Evolutionary conservation across 2,329 filamentous ascomycete genomes (phyloP).

Genomic region (Fusarium dimerum): DNA sequence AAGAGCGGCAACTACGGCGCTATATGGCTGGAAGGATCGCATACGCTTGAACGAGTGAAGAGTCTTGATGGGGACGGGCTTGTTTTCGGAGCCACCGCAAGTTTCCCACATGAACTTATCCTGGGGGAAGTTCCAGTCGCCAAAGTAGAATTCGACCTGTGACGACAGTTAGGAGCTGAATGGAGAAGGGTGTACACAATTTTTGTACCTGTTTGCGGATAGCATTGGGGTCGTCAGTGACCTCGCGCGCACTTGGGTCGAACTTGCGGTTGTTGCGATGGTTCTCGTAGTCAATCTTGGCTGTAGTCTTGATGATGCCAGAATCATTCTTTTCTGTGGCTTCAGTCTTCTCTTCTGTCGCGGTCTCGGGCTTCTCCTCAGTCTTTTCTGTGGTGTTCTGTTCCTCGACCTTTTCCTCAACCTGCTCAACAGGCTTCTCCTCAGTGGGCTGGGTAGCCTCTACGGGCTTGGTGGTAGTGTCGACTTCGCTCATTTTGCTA

Average conservation of each 20-base stretch:
- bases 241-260: slow-evolving; percentile 65
- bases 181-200: neutral
- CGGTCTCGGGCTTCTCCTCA: slow-evolving; percentile 29
- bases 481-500: slow-evolving; percentile 41
- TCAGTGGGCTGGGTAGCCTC: slow-evolving; percentile 36
- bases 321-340: slow-evolving; percentile 23
- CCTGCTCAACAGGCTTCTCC: slow-evolving; percentile 24
- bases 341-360: slow-evolving; percentile 24
- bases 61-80: slow-evolving; percentile 74
- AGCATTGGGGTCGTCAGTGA: slow-evolving; percentile 74
- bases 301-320: slow-evolving; percentile 47
- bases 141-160: slow-evolving; percentile 95
- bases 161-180: slow-evolving; percentile 5
- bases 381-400: slow-evolving; percentile 27
- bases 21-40: slow-evolving; percentile 89
- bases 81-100: slow-evolving; percentile 78
- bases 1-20: slow-evolving; percentile 78
- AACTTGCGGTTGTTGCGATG: slow-evolving; percentile 66
- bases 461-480: slow-evolving; percentile 41
- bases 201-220: slow-evolving; percentile 77
- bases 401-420: slow-evolving; percentile 25
- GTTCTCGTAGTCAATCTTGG: slow-evolving; percentile 40
- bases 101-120: slow-evolving; percentile 85
- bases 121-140: slow-evolving; percentile 82
- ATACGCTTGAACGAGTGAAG: slow-evolving; percentile 93